These are phyloP conservation scores for Cystofilobasidium capitatum DNA, from an alignment of 768 basidiomycete species.

Conservation along the genomic window DNA sequence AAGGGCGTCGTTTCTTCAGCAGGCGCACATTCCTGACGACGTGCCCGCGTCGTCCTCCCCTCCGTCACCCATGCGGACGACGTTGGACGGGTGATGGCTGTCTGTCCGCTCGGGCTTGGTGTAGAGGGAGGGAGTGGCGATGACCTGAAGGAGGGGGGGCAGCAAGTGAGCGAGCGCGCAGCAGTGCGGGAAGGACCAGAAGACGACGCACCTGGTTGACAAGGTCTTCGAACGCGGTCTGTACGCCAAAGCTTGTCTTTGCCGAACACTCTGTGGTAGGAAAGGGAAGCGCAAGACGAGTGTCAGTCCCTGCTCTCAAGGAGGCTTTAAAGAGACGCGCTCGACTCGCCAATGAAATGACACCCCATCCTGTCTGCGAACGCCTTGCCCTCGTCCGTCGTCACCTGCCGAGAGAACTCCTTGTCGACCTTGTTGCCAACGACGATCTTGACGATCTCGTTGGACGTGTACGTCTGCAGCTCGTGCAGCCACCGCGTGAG, in stretches of 20 bases:
- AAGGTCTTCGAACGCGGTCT: constrained; percentile 63
- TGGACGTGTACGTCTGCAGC: constrained; percentile 82
- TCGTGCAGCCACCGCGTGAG: constrained; percentile 85
- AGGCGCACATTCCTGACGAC: background rate
- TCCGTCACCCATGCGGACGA: background rate
- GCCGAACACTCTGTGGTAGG: constrained; percentile 64
- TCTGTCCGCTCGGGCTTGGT: background rate
- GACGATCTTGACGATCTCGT: constrained; percentile 81
- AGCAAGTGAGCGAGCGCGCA: background rate
- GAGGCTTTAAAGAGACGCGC: background rate
- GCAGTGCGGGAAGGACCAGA: background rate
- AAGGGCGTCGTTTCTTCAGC: background rate
- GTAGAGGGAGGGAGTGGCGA: constrained; percentile 70
- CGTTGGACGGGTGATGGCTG: background rate
- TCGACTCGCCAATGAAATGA: constrained; percentile 53
- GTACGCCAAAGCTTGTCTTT: constrained; percentile 77
- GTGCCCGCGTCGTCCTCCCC: background rate
- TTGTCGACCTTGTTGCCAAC: constrained; percentile 65
- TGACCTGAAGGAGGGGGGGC: constrained; percentile 34
- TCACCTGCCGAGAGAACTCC: constrained; percentile 85
- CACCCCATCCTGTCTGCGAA: constrained; percentile 76
- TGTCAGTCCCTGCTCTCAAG: background rate
- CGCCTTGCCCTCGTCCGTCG: constrained; percentile 61
- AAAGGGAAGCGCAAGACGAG: background rate
- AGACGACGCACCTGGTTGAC: constrained; percentile 56